Conservation (phyloP, 352 stramenopile genomes). For the Phytophthora boehmeriae region DNA sequence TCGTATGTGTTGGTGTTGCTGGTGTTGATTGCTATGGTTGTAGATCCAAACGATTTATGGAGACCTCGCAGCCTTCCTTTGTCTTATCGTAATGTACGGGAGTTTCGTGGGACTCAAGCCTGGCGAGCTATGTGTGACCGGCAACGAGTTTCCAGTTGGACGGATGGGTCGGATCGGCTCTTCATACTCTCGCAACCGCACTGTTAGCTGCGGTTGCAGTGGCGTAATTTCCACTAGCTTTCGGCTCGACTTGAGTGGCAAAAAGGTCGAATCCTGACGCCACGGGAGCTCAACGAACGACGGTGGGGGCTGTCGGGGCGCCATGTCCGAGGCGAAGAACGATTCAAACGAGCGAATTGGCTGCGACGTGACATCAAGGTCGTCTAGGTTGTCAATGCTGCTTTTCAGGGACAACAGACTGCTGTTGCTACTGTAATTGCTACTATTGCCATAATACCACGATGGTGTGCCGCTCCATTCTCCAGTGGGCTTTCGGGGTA, state of each 20-base stretch:
- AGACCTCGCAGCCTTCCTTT: slow-evolving; percentile 16
- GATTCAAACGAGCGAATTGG: slow-evolving; percentile 47
- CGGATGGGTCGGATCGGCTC: slow-evolving; percentile 17
- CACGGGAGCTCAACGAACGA: slow-evolving; percentile 23
- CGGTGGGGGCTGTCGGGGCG: slow-evolving; percentile 10
- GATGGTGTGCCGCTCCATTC: slow-evolving; percentile 21
- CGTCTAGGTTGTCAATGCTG: slow-evolving; percentile 18
- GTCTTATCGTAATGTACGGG: slow-evolving; percentile 50
- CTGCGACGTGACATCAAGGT: slow-evolving; percentile 16
- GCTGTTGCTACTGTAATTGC: slow-evolving; percentile 13
- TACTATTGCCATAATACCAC: slow-evolving; percentile 13
- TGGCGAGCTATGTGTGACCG: slow-evolving; percentile 7
- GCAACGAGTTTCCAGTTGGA: slow-evolving; percentile 11
- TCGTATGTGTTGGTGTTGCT: slow-evolving; percentile 16
- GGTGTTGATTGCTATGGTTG: slow-evolving; percentile 7
- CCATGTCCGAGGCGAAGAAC: slow-evolving; percentile 41
- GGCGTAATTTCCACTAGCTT: slow-evolving; percentile 11
- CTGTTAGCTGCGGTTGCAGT: slow-evolving; percentile 3
- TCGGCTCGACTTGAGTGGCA: slow-evolving; percentile 23
- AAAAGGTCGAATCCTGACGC: slow-evolving; percentile 26
- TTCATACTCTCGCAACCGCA: slow-evolving; percentile 15
- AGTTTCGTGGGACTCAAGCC: slow-evolving; percentile 35
- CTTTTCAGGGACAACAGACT: slow-evolving; percentile 25
- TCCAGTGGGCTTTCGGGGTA: slow-evolving; percentile 8
- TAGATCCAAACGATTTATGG: not conserved